Percentiles rank a stretch among this genome's conserved stretches.
Conservation (phyloP, 768 basidiomycete genomes). For the Boletus tomentosulus region DNA sequence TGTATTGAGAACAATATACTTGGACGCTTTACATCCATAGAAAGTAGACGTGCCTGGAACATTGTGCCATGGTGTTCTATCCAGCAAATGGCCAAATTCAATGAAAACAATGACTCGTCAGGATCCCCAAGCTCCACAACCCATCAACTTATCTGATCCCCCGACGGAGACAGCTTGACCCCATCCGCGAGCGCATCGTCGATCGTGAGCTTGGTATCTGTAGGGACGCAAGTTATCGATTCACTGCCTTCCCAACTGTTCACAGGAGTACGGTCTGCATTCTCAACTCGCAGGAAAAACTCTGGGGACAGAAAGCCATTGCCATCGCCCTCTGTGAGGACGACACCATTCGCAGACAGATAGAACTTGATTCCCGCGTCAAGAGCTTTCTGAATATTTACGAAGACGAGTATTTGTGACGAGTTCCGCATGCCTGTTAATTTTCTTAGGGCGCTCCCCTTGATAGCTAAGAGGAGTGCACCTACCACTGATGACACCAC, state of each 20-base stretch:
- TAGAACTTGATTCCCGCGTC: constrained; percentile 69
- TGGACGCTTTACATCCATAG: background rate
- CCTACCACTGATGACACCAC: constrained; percentile 74
- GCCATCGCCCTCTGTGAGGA: constrained; percentile 76
- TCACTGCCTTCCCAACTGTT: constrained; percentile 21
- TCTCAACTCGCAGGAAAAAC: constrained; percentile 71
- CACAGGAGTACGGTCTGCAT: constrained; percentile 23
- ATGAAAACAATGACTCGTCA: background rate
- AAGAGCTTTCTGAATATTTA: constrained; percentile 69
- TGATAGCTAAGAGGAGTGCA: constrained; percentile 3
- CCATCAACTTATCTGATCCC: background rate
- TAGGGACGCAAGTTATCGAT: background rate
- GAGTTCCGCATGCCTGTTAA: constrained; percentile 72
- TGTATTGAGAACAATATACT: background rate
- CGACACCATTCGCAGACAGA: constrained; percentile 82
- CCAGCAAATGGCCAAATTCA: background rate
- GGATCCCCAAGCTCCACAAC: background rate
- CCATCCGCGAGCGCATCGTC: background rate
- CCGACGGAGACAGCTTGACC: background rate
- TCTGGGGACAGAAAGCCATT: constrained; percentile 55
- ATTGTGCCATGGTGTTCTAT: background rate
- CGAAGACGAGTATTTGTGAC: constrained; percentile 77
- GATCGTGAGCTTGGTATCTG: constrained; percentile 1
- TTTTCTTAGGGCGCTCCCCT: background rate
- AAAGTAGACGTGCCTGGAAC: too few species aligned